Evolutionary conservation across 169 alveolate genomes (phyloP), one percentile per base, ranked within the genome.

Genomic region (Plasmodium coatneyi): DNA sequence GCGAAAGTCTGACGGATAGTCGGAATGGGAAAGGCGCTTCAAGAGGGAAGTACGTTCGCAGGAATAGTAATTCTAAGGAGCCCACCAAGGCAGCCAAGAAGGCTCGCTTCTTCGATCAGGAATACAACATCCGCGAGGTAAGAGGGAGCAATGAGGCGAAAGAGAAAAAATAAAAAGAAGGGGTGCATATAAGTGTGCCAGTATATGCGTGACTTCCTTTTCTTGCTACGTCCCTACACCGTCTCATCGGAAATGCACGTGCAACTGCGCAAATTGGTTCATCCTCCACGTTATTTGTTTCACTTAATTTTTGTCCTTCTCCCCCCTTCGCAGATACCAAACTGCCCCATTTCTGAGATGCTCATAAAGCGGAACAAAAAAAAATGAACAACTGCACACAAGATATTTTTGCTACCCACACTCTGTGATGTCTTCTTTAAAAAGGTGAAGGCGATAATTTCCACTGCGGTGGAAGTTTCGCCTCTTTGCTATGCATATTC

Each of bases 341-440:
- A 54, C 5, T 82, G 90, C 80, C 90, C 60, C 43, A 82, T 82
- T 54, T 82, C 90, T 19, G 72, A 82, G 32, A 32, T 82, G 36
- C 90, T 82, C 71, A 39, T 82, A 82, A 82, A 82, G 25, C 22
- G 80, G 22, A 19, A 32, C 9, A 30, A 74, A 36, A 74, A 74
- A 74, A 30, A 74, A 74, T 74, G 43, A 74, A n/a, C 82, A 36
- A n/a, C 22, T 74, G 46, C 56, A 32, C n/a, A 3, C 30, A 74
- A 22, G 12, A 32, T 16, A 74, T 74, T 12, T 71, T 74, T 32
- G 39, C 36, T 66, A 28, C n/a, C 22, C 76, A 22, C 36, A 22
- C 36, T 25, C 9, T 16, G 76, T 16, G 76, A 25, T 34, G 82
- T 36, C 82, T 22, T 74, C 25, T 74, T 74, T 56, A 52, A 34